Evolutionary conservation across 352 stramenopile genomes (phyloP).

Genomic region (Phytophthora litchii): DNA sequence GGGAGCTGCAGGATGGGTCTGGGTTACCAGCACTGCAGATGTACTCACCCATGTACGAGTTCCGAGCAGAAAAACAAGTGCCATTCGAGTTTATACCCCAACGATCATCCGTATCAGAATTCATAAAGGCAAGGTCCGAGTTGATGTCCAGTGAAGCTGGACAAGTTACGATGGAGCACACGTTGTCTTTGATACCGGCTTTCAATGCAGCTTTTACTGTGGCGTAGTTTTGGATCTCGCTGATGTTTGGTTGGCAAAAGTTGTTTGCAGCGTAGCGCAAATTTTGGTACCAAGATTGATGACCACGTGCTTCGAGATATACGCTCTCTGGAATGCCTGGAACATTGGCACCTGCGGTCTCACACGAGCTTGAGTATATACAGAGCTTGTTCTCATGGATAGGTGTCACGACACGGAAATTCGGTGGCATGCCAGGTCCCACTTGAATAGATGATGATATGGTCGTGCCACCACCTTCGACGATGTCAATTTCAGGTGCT

Average conservation of each 20-base stretch:
- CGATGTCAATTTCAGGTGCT: constrained; percentile 94
- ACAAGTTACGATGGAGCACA: constrained; percentile 40
- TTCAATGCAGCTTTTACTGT: constrained; percentile 31
- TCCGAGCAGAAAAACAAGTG: constrained; percentile 50
- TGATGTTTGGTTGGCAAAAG: constrained; percentile 44
- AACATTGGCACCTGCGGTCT: constrained; percentile 50
- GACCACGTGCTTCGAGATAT: constrained; percentile 46
- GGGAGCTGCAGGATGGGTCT: constrained; percentile 25
- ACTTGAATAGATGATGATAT: constrained; percentile 82
- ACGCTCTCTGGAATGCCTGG: constrained; percentile 48
- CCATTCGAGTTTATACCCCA: constrained; percentile 60
- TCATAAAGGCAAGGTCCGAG: constrained; percentile 40
- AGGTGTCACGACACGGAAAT: constrained; percentile 50
- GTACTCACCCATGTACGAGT: constrained; percentile 55
- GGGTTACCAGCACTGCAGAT: constrained; percentile 50
- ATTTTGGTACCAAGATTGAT: constrained; percentile 69
- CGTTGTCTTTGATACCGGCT: constrained; percentile 44
- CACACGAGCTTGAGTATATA: constrained; percentile 53
- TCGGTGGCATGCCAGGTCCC: constrained; percentile 56
- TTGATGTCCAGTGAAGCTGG: constrained; percentile 49
- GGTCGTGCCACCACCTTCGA: constrained; percentile 83
- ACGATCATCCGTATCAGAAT: constrained; percentile 16
- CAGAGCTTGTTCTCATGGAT: constrained; percentile 40
- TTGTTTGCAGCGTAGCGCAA: constrained; percentile 69
- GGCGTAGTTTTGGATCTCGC: constrained; percentile 30